Percentiles rank a stretch among this genome's conserved stretches.
These are phyloP conservation scores for Oryza longistaminata DNA, from an alignment of 176 grass and related monocot species.

Conservation along the genomic window DNA sequence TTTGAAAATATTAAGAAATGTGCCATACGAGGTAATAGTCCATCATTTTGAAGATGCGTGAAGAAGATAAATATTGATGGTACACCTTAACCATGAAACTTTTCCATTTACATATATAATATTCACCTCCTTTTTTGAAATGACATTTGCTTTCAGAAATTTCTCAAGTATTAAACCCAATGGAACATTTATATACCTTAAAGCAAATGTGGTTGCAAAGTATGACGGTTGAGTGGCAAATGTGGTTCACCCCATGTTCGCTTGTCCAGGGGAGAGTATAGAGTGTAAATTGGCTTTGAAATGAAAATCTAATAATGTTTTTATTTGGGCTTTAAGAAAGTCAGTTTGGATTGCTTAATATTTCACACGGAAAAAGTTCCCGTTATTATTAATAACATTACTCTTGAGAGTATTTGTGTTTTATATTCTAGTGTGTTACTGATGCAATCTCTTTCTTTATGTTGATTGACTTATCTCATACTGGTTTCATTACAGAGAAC, in stretches of 20 bases:
- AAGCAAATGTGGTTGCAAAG: not conserved
- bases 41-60: not conserved
- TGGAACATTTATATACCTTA: not conserved
- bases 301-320: not conserved
- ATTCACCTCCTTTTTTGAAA: not conserved
- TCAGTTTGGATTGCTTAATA: conserved; percentile 7
- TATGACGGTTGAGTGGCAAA: not conserved
- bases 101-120: not conserved
- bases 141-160: conserved; percentile 13
- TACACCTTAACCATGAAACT: conserved; percentile 2
- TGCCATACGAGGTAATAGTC: not conserved
- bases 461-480: conserved; percentile 24
- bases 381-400: not conserved
- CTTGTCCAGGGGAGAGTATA: not conserved
- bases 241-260: not conserved
- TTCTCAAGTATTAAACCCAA: not conserved
- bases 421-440: not conserved
- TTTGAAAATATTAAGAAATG: not conserved
- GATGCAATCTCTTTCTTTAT: not conserved
- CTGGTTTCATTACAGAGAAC: conserved; percentile 70
- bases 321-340: not conserved
- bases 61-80: not conserved
- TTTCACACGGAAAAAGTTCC: not conserved
- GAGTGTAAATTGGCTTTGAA: not conserved
- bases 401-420: not conserved